Evolutionary conservation across 2,329 filamentous ascomycete species (phyloP), one percentile per base, ranked within the genome.

Genomic region (Paracamarosporium sp.): DNA sequence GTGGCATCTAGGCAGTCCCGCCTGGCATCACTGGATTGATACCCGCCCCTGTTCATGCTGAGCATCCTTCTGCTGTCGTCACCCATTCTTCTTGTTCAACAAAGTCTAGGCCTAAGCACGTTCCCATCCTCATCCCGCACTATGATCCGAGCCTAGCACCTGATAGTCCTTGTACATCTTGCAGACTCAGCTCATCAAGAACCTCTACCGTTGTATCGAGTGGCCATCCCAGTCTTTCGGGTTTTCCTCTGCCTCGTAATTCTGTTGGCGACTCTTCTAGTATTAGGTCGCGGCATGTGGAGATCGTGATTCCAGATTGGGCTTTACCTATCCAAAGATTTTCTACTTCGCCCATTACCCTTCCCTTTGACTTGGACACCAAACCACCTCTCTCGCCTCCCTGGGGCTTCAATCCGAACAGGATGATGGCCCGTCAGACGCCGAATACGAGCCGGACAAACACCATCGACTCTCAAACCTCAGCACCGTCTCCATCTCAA

Each of bases 261-360:
- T 68, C 67, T 43, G 63, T 69, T 43, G 67, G 65, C 51, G 67
- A 73, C 53, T 73, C 72, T 43, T 66, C 66, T 22, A 73, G 65
- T 56, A 57, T 66, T 50, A 66, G 71, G 64, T 70, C 76, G 45
- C 74, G 80, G 75, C 79, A 82, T 82, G 80, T 82, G 56, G 79
- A 81, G 72, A 81, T 82, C 66, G 69, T 80, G 59, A 81, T 82
- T 61, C 78, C 80, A 41, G 66, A 75, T 54, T 81, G 76, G 76
- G 79, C 77, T 51, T 67, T 75, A 71, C 78, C 79, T 64, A 67
- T 77, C 59, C 69, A 77, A 55, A 72, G 68, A 68, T 70, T 76
- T 51, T 67, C 75, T 56, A 66, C 73, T 13, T 72, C 72, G 46
- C 71, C 76, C 33, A 67, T 74, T 45, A 66, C 68, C 22, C 61